Evolutionary conservation across 1,284 basidiomycete species (phyloP), one percentile per base, ranked within the genome.

Genomic region (Stygiomarasmius scandens): DNA sequence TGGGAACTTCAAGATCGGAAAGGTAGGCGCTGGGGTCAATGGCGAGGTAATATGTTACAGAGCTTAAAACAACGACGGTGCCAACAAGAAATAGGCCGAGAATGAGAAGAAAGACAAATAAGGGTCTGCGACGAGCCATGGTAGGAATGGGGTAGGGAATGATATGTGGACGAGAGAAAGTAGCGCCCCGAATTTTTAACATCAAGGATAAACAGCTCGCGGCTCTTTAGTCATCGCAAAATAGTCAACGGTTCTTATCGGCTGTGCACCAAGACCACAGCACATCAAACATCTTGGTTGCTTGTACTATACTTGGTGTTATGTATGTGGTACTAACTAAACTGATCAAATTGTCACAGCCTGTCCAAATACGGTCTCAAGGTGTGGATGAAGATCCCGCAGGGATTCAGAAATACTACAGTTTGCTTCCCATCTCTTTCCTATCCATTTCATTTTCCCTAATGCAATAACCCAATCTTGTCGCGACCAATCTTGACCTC

Each of bases 61-160:
- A 93, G 14, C 91, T 91, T 69, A 99, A 89, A 57, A 99, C 94
- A 72, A 93, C 71, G 71, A 98, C 86, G 27, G 96, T 98, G 52
- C 96, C 96, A 38, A 93, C 67, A 57, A 98, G 86, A 75, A 98
- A 78, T 62, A 97, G 84, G 55, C 84, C 90, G 63, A 97, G 86
- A 63, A 97, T 71, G 67, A 85, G 80, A 58, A 97, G 84, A 58
- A 89, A 81, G 62, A 85, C 76, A 73, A 90, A 60, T 22, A 85
- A 55, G 92, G 72, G 6, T 83, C 88, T 82, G 67, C 85, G 78
- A 64, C 83, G 82, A 60, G 80, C 77, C 84, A 64, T 47, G 61
- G 64, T 59, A 32, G 58, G 63, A 61, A 65, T 65, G 55, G 60
- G 55, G 48, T 49, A 56, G 38, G 54, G 16, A 47, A 41, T 3